Conservation (phyloP, 164 flowering plant genomes). For the Magnolia changhungtana region DNA sequence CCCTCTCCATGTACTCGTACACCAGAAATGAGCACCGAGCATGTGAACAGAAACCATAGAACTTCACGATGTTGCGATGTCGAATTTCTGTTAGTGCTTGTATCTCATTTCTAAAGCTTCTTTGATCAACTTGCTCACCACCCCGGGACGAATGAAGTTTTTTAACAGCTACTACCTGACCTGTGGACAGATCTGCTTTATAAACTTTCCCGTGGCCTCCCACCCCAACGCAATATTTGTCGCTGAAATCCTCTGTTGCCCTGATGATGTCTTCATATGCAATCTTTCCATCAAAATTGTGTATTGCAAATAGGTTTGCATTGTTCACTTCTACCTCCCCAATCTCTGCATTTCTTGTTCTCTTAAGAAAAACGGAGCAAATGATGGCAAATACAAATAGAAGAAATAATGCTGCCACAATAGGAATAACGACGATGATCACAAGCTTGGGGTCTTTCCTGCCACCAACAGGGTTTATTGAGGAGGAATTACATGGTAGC, state of each 20-base stretch:
- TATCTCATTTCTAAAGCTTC: slow-evolving; percentile 56
- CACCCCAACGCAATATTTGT: slow-evolving; percentile 10
- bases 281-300: slow-evolving; percentile 7
- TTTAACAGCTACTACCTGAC: slow-evolving; percentile 21
- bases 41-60: slow-evolving; percentile 49
- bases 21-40: slow-evolving; percentile 39
- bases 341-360: neutral
- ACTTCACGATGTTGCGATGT: slow-evolving; percentile 61
- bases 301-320: neutral
- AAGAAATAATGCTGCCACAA: neutral
- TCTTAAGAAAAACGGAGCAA: neutral
- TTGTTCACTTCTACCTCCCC: no score
- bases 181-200: slow-evolving; percentile 8
- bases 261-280: slow-evolving; percentile 10
- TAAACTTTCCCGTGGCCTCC: slow-evolving; percentile 18
- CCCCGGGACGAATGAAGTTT: slow-evolving; percentile 28
- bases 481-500: slow-evolving; percentile 18
- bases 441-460: neutral
- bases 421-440: neutral
- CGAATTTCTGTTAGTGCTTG: slow-evolving; percentile 39
- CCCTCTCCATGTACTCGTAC: slow-evolving; percentile 54
- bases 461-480: neutral
- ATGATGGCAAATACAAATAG: neutral
- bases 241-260: slow-evolving; percentile 14
- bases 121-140: slow-evolving; percentile 6